phyloP scores from a whole-genome alignment of 1,139 yeast genomes.

The Lizanozyma gosingica region DNA sequence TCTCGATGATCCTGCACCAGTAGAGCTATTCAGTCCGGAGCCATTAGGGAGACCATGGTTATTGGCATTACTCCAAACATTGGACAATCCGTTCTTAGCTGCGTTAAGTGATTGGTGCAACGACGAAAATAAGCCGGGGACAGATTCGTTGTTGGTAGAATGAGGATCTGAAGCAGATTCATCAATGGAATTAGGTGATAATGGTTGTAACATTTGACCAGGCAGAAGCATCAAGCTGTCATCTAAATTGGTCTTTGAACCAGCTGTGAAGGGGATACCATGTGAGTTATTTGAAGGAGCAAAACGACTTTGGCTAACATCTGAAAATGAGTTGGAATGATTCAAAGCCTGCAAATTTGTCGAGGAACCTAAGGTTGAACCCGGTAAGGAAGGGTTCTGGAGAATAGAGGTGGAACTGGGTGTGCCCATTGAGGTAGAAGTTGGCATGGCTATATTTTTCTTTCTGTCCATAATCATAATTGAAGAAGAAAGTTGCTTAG shows the following conservation, averaged over 20 bases:
- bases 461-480: conserved; percentile 93
- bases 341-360: conserved; percentile 10
- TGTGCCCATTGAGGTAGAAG: conserved; percentile 2
- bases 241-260: conserved; percentile 2
- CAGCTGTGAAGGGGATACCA: too few species aligned
- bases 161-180: conserved; percentile 58
- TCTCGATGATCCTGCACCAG: conserved; percentile 20
- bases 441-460: conserved; percentile 34
- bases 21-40: conserved; percentile 2
- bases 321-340: conserved; percentile 2
- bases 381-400: not conserved
- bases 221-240: conserved; percentile 6
- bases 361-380: conserved; percentile 16
- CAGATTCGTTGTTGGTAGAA: conserved; percentile 26
- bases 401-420: conserved; percentile 7
- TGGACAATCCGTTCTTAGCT: not conserved
- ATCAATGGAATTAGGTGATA: conserved; percentile 58
- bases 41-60: not conserved
- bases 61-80: not conserved
- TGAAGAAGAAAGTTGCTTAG: conserved; percentile 61
- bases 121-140: not conserved
- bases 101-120: not conserved
- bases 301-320: conserved; percentile 5
- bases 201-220: conserved; percentile 17
- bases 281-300: conserved; percentile 5